A percentile compares a stretch with the other conserved stretches of the same genome.
phyloP scores from a whole-genome alignment of 1,284 basidiomycete species.

The Mycosarcoma maydis region DNA sequence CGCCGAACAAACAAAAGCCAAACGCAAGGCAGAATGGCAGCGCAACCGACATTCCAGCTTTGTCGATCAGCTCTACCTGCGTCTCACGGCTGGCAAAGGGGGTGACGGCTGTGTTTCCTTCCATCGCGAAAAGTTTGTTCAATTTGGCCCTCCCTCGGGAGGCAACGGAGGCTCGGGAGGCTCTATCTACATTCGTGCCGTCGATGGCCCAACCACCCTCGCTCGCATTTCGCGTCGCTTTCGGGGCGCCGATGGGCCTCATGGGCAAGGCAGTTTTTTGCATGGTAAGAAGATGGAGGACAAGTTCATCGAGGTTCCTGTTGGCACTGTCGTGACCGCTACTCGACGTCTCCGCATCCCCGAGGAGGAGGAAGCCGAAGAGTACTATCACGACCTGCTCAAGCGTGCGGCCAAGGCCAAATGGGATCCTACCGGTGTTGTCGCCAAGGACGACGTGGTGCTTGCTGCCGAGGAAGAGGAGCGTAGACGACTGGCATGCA shows the following conservation, averaged over 20 bases:
- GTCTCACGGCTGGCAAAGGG: slow-evolving; percentile 57
- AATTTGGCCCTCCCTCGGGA: slow-evolving; percentile 64
- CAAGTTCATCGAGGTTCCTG: slow-evolving; percentile 60
- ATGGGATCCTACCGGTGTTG: slow-evolving; percentile 39
- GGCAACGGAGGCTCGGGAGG: slow-evolving; percentile 64
- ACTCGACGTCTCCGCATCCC: slow-evolving; percentile 30
- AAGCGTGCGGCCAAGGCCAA: slow-evolving; percentile 33
- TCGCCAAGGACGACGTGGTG: slow-evolving; percentile 41
- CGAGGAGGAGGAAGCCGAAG: slow-evolving; percentile 43
- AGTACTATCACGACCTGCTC: slow-evolving; percentile 53
- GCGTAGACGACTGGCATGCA: slow-evolving; percentile 7
- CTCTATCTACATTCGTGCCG: slow-evolving; percentile 56
- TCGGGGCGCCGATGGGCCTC: slow-evolving; percentile 54
- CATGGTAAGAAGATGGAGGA: slow-evolving; percentile 56
- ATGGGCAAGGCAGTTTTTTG: slow-evolving; percentile 61
- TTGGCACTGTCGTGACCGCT: slow-evolving; percentile 64
- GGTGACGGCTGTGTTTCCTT: slow-evolving; percentile 66
- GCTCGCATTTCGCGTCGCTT: slow-evolving; percentile 53
- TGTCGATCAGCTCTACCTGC: slow-evolving; percentile 57
- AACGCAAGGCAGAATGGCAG: slow-evolving; percentile 56
- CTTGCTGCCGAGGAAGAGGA: slow-evolving; percentile 29
- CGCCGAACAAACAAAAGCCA: slow-evolving; percentile 30
- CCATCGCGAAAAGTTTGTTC: slow-evolving; percentile 64
- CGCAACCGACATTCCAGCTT: slow-evolving; percentile 55
- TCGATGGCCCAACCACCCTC: slow-evolving; percentile 52